phyloP scores from a whole-genome alignment of 331 rosid species.

The Ulmus americana region DNA sequence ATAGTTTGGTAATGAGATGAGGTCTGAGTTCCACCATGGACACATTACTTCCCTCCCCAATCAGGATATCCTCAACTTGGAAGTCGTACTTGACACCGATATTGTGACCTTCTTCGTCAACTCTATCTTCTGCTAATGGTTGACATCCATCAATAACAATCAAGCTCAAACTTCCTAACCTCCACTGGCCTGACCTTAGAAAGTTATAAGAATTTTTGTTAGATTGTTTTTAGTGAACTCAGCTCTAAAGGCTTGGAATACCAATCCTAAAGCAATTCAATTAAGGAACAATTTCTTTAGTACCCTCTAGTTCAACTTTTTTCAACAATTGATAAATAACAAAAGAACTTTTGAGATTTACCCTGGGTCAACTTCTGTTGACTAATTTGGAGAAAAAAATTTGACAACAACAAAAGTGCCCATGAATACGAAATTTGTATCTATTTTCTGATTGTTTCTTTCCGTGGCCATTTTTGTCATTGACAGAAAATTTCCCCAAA shows the following conservation, averaged over 20 bases:
- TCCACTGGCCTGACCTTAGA: conserved; percentile 89
- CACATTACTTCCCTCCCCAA: conserved; percentile 62
- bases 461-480: no score
- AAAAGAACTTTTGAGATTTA: no score
- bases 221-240: conserved; percentile 9
- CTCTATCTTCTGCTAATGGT: conserved; percentile 27
- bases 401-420: no score
- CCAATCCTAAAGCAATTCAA: neutral
- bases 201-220: conserved; percentile 29
- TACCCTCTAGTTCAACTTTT: no score
- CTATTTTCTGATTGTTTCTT: no score
- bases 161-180: conserved; percentile 59
- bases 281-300: neutral
- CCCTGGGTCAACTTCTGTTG: no score
- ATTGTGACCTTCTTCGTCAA: conserved; percentile 22
- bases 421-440: no score
- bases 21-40: conserved; percentile 81
- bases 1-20: conserved; percentile 36
- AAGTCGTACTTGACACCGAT: conserved; percentile 51
- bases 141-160: conserved; percentile 32
- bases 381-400: no score
- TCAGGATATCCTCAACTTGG: conserved; percentile 46
- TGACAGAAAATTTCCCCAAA: no score
- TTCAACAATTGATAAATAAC: no score
- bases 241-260: neutral